Evolutionary conservation across 2,329 filamentous ascomycete genomes (phyloP).

Genomic region (Pseudonectria buxi): DNA sequence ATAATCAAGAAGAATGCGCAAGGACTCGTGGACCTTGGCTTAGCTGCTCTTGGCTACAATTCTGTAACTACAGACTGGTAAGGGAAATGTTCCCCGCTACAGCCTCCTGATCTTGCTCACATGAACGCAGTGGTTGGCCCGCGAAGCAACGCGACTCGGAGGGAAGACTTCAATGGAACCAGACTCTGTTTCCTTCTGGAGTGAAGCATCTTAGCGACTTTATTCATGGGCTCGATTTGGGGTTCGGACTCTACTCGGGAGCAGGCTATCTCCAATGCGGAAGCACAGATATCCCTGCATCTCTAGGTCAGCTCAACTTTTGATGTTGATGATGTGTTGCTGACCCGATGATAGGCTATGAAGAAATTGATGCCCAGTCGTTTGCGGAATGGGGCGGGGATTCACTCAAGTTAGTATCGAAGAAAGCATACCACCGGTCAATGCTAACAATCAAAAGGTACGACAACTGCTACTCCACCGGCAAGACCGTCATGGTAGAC

Average conservation of each 20-base stretch:
- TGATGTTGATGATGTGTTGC: not conserved
- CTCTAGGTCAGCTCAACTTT: conserved; percentile 28
- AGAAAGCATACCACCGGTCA: accelerated
- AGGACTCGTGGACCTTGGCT: conserved; percentile 44
- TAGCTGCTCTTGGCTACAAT: conserved; percentile 46
- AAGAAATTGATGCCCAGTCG: conserved; percentile 33
- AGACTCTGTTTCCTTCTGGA: conserved; percentile 42
- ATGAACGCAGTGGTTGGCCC: conserved; percentile 54
- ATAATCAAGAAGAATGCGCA: conserved; percentile 38
- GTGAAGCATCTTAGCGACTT: conserved; percentile 42
- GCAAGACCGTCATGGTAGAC: conserved; percentile 35
- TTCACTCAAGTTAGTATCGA: conserved; percentile 40
- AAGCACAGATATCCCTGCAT: conserved; percentile 35
- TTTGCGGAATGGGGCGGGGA: conserved; percentile 40
- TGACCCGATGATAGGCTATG: conserved; percentile 25
- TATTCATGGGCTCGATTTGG: conserved; percentile 40
- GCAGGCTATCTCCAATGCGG: conserved; percentile 39
- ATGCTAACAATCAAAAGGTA: conserved; percentile 24
- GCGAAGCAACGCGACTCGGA: conserved; percentile 31
- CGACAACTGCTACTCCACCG: conserved; percentile 42
- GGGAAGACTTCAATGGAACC: conserved; percentile 44
- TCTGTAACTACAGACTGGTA: conserved; percentile 53
- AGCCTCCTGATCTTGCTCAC: too few relatives aligned
- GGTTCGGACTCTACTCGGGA: conserved; percentile 50
- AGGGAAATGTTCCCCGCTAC: too few relatives aligned